Conservation (phyloP, 2,329 filamentous ascomycete species). For the Pseudonectria buxi region DNA sequence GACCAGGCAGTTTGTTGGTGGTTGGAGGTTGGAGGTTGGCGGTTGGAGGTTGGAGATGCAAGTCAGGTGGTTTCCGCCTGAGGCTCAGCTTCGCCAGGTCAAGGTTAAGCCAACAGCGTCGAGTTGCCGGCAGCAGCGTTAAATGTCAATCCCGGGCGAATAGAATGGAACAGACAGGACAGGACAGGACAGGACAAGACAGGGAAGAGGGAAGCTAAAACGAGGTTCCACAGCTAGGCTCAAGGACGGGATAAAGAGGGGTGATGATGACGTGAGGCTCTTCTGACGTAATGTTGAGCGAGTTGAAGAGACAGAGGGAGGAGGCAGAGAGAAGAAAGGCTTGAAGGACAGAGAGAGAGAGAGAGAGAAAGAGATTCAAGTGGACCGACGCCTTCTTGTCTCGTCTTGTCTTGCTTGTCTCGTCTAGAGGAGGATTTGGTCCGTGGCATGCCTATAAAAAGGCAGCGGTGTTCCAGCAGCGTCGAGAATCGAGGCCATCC, state of each 20-base stretch:
- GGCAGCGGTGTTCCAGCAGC: not conserved
- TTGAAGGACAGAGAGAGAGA: conserved; percentile 6
- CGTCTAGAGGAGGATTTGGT: conserved; percentile 19
- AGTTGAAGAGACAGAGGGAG: conserved; percentile 1
- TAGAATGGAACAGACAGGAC: too few relatives aligned
- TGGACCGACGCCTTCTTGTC: too few relatives aligned
- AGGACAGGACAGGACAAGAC: too few relatives aligned
- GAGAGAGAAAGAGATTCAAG: conserved; percentile 1
- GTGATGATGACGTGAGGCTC: not conserved
- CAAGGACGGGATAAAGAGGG: not conserved
- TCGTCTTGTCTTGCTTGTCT: too few relatives aligned
- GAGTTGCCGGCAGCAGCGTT: too few relatives aligned
- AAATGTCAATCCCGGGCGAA: too few relatives aligned
- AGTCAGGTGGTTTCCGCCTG: too few relatives aligned
- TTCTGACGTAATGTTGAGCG: conserved; percentile 4
- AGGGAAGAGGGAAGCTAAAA: too few relatives aligned
- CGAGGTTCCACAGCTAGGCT: not conserved
- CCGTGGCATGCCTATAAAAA: conserved; percentile 9
- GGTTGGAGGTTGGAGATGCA: conserved; percentile 2
- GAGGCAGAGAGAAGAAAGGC: conserved; percentile 1
- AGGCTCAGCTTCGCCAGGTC: too few relatives aligned
- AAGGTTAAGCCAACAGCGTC: too few relatives aligned
- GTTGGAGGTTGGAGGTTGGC: not conserved
- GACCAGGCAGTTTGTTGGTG: conserved; percentile 2
- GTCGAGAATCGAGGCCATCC: conserved; percentile 4